These are phyloP conservation scores for Coemansia sp. DNA, from an alignment of 192 early-diverging fungal species.

Conservation along the genomic window DNA sequence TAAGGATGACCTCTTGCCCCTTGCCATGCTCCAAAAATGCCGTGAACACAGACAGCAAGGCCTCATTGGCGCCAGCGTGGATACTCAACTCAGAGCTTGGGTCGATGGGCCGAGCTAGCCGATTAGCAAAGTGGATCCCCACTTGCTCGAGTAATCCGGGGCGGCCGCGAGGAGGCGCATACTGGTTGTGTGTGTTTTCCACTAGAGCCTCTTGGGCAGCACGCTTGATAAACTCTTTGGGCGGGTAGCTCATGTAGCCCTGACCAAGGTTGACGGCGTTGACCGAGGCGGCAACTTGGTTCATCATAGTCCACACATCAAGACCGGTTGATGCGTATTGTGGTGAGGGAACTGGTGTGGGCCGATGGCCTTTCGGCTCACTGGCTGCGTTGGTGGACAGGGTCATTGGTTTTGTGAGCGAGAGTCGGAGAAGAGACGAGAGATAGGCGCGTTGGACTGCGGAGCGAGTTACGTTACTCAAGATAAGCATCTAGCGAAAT, in stretches of 20 bases:
- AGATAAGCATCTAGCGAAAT: neutral
- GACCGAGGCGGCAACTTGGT: conserved; percentile 77
- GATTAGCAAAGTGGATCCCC: conserved; percentile 71
- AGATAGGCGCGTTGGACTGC: conserved; percentile 4
- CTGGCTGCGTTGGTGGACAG: neutral
- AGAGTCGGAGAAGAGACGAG: neutral
- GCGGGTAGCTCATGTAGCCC: conserved; percentile 85
- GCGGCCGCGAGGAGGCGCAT: conserved; percentile 75
- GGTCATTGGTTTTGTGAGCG: conserved; percentile 13
- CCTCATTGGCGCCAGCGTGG: conserved; percentile 89
- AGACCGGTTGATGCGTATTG: conserved; percentile 39
- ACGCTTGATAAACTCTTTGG: conserved; percentile 79
- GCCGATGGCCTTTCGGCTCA: neutral
- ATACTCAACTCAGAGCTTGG: conserved; percentile 81
- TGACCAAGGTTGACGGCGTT: conserved; percentile 93
- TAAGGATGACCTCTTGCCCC: conserved; percentile 85
- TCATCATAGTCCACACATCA: conserved; percentile 85
- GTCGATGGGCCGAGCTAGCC: conserved; percentile 69
- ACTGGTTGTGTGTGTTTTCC: conserved; percentile 76
- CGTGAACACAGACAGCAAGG: conserved; percentile 76
- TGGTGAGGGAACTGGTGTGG: conserved; percentile 29
- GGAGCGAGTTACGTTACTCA: conserved; percentile 5
- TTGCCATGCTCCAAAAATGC: conserved; percentile 72
- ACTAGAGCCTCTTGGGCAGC: conserved; percentile 72
- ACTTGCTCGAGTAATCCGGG: conserved; percentile 68